phyloP scores from a whole-genome alignment of 495 filamentous ascomycete species.

The Aspergillus asperescens region DNA sequence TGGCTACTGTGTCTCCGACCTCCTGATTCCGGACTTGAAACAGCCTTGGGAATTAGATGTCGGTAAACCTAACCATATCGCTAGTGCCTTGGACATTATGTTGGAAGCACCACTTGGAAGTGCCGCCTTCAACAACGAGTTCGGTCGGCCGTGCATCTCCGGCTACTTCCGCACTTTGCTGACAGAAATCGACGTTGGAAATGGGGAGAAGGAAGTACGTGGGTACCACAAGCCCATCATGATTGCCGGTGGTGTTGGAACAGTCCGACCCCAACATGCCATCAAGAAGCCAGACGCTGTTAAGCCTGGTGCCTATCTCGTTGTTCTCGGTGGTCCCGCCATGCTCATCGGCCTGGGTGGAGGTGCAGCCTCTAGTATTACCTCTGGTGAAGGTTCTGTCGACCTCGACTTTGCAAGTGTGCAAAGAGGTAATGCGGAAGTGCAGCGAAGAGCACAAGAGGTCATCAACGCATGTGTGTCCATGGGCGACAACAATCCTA shows the following conservation, averaged over 20 bases:
- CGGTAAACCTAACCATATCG: conserved; percentile 85
- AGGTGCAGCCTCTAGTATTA: conserved; percentile 87
- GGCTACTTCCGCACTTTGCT: conserved; percentile 89
- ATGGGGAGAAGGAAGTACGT: conserved; percentile 63
- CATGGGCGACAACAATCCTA: conserved; percentile 77
- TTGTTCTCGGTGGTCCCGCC: conserved; percentile 90
- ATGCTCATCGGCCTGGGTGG: conserved; percentile 97
- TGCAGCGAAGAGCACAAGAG: conserved; percentile 90
- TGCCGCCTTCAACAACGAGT: conserved; percentile 96
- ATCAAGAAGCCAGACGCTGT: conserved; percentile 75
- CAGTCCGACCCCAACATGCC: conserved; percentile 89
- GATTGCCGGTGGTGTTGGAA: conserved; percentile 94
- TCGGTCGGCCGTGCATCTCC: conserved; percentile 83
- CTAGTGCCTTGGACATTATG: conserved; percentile 94
- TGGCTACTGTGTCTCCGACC: conserved; percentile 91
- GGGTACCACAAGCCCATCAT: conserved; percentile 99
- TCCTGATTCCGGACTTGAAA: conserved; percentile 73
- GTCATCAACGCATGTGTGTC: conserved; percentile 91
- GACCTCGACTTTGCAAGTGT: conserved; percentile 95
- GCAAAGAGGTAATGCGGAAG: conserved; percentile 87
- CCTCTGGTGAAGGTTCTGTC: conserved; percentile 79
- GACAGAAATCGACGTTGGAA: conserved; percentile 55
- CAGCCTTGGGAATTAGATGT: conserved; percentile 89
- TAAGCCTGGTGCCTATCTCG: conserved; percentile 73
- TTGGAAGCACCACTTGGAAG: conserved; percentile 91